Conservation (phyloP, 371 early-diverging fungal species). For the Gilbertella persicaria region DNA sequence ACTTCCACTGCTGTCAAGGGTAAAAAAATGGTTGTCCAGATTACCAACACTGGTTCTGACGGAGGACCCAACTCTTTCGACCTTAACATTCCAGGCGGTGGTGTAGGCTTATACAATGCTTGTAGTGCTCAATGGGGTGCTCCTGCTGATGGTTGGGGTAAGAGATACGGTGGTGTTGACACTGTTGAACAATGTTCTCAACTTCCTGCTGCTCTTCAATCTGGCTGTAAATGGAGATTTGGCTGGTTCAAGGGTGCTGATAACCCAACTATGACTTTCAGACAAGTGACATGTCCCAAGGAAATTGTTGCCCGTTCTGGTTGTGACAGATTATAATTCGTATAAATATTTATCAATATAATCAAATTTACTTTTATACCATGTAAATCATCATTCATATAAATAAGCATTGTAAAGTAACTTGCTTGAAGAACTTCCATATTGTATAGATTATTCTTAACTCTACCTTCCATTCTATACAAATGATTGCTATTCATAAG, state of each 20-base stretch:
- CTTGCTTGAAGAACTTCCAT: no score
- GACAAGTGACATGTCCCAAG: constrained; percentile 46
- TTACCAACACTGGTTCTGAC: constrained; percentile 51
- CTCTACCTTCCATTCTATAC: no score
- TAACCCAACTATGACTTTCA: constrained; percentile 42
- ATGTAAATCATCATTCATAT: no score
- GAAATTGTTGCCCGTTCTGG: constrained; percentile 36
- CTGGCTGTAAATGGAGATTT: constrained; percentile 46
- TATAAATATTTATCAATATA: no score
- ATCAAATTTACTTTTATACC: no score
- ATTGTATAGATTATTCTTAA: no score
- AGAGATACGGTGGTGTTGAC: constrained; percentile 42
- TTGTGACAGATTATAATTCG: constrained; percentile 27
- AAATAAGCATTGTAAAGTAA: no score
- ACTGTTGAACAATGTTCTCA: constrained; percentile 25
- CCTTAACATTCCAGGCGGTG: constrained; percentile 52
- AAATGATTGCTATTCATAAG: no score
- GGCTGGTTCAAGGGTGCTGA: constrained; percentile 47
- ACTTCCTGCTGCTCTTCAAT: constrained; percentile 39
- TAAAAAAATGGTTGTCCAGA: constrained; percentile 52
- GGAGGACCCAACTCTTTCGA: constrained; percentile 44
- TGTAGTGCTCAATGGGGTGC: constrained; percentile 41
- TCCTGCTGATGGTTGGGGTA: constrained; percentile 41
- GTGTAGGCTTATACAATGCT: constrained; percentile 49
- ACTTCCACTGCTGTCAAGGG: constrained; percentile 34